phyloP scores from a whole-genome alignment of 164 flowering plant species.

The Akebia trifoliata region DNA sequence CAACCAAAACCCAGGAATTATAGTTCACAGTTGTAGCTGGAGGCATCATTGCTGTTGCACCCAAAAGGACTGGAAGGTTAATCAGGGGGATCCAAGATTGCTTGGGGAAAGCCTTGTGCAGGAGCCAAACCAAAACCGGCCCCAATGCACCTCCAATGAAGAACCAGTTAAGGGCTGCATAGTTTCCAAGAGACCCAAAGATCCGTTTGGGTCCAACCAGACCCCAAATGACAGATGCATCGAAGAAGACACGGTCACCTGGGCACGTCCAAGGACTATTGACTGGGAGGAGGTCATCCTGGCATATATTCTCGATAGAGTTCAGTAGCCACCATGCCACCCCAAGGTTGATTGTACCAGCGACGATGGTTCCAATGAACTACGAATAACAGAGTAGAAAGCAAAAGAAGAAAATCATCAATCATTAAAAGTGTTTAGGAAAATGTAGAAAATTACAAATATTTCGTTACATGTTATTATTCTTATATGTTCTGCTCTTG shows the following conservation, averaged over 20 bases:
- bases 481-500: not conserved
- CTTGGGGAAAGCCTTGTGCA: constrained; percentile 73
- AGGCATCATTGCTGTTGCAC: constrained; percentile 79
- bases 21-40: constrained; percentile 81
- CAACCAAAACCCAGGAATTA: constrained; percentile 71
- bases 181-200: constrained; percentile 66
- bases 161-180: constrained; percentile 78
- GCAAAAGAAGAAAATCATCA: too few relatives aligned
- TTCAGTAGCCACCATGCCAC: constrained; percentile 67
- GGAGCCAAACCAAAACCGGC: constrained; percentile 67
- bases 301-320: constrained; percentile 56
- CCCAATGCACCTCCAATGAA: constrained; percentile 82
- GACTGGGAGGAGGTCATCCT: constrained; percentile 39
- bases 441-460: too few relatives aligned
- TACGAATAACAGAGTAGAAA: not conserved
- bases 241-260: constrained; percentile 77
- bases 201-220: constrained; percentile 79
- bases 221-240: constrained; percentile 96
- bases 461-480: too few relatives aligned
- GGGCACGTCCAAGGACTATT: constrained; percentile 87
- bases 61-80: constrained; percentile 83
- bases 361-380: constrained; percentile 66
- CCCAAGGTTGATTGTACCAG: constrained; percentile 52
- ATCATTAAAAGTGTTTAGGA: too few relatives aligned
- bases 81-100: constrained; percentile 81